Evolutionary conservation across 179 eudicot genomes (phyloP), one percentile per base, ranked within the genome.

Genomic region (Patellifolia procumbens): DNA sequence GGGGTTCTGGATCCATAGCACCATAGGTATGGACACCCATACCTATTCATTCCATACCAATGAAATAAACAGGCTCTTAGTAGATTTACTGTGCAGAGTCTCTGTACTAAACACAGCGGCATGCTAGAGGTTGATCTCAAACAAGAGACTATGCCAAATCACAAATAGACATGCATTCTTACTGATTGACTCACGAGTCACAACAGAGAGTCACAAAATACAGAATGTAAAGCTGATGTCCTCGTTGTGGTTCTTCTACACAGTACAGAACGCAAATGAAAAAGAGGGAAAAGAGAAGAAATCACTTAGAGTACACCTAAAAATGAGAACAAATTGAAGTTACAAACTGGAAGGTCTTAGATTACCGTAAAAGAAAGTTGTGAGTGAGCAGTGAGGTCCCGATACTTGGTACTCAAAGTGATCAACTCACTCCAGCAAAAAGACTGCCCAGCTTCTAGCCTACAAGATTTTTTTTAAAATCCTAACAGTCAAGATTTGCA

Each of bases 371-470:
- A 74, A 51, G 93, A 86, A 71, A 94, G 90, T 56, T 94, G 98
- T 26, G 98, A 86, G 81, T 92, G 91, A 65, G 94, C 91, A 28
- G 98, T 92, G 74, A 94, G 87, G 81, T 94, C 98, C 52, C 97
- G 90, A 76, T 94, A 94, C 76, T 94, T 94, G 70, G 97, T 92
- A 84, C 97, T 94, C 88, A 94, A 69, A 49, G 97, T 90, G 72
- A 94, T 86, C 55, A 91, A 82, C 80, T 92, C 97, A 83, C 86
- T 89, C 98, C 98, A 94, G 89, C 90, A 87, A 90, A 86, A 94
- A 51, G 91, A 85, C 61, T 96, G 96, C 53, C 92, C 97, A 16
- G 91, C 84, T 72, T 94, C 98, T 86, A 94, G 82, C 87, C 98
- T 94, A 79, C 77, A 75, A 58, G 73, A 77, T 62, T 55, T 78